These are phyloP conservation scores for Cucurbitaria berberidis DNA, from an alignment of 2,329 filamentous ascomycete species.

Conservation along the genomic window DNA sequence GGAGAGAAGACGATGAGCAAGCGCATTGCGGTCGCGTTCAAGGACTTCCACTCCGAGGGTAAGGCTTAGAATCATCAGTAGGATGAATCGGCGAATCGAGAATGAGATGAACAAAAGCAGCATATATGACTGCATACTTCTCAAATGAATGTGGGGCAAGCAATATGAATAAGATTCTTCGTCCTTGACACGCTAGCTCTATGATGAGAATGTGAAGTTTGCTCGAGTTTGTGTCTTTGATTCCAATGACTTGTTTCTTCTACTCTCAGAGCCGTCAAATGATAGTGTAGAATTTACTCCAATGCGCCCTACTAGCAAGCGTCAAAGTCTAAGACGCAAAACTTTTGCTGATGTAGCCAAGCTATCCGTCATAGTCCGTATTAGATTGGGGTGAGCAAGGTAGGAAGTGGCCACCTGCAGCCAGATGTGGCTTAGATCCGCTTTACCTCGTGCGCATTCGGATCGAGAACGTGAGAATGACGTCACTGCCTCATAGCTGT, in stretches of 20 bases:
- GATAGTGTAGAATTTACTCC: too few species aligned
- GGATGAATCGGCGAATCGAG: constrained; percentile 2
- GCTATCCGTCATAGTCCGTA: background rate
- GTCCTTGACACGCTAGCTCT: background rate
- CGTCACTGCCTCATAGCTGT: constrained; percentile 15
- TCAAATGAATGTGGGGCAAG: background rate
- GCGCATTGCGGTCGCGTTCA: constrained; percentile 53
- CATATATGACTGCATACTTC: constrained; percentile 16
- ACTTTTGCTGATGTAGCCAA: too few species aligned
- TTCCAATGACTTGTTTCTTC: too few species aligned
- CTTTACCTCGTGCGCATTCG: constrained; percentile 3
- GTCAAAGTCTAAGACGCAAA: too few species aligned
- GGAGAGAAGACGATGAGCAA: constrained; percentile 88
- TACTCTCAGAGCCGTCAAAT: too few species aligned
- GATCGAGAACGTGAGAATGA: constrained; percentile 14
- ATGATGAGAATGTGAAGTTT: background rate
- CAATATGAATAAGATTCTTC: background rate
- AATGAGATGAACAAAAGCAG: constrained; percentile 12
- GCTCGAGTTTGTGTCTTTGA: background rate
- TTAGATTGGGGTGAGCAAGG: background rate
- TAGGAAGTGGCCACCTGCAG: background rate
- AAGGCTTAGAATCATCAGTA: constrained; percentile 65
- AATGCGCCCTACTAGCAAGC: too few species aligned
- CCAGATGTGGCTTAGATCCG: constrained; percentile 4
- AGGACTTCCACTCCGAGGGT: constrained; percentile 82